phyloP scores from a whole-genome alignment of 305 asterid genomes.

The Salvia sclarea region DNA sequence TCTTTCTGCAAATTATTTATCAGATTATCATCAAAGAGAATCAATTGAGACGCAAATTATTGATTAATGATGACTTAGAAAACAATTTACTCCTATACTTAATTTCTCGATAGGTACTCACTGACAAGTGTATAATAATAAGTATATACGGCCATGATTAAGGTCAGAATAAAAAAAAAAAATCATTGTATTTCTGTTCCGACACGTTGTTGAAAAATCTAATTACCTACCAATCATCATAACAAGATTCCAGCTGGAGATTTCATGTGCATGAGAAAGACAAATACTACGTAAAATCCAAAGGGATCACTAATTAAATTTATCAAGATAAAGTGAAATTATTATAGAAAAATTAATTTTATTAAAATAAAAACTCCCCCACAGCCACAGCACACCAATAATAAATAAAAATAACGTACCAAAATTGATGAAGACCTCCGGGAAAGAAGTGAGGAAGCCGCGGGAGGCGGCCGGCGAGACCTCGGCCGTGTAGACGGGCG shows the following conservation, averaged over 20 bases:
- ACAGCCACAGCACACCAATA: too few species aligned
- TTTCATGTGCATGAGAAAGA: slow-evolving; percentile 31
- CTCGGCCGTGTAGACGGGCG: slow-evolving; percentile 87
- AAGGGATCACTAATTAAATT: neutral
- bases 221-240: slow-evolving; percentile 28
- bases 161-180: too few species aligned
- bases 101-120: neutral
- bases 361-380: too few species aligned
- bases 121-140: neutral
- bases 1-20: neutral
- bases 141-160: neutral
- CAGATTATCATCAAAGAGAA: neutral
- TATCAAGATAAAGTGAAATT: neutral
- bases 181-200: neutral
- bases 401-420: slow-evolving; percentile 50
- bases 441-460: slow-evolving; percentile 73
- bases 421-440: slow-evolving; percentile 70
- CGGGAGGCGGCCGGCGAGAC: slow-evolving; percentile 71
- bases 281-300: slow-evolving; percentile 19
- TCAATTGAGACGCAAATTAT: neutral
- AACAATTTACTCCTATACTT: neutral
- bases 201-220: neutral
- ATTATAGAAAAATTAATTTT: too few species aligned
- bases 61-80: neutral
- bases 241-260: slow-evolving; percentile 15